Evolutionary conservation across 2,329 filamentous ascomycete genomes (phyloP).

Genomic region (Colletotrichum aenigma): DNA sequence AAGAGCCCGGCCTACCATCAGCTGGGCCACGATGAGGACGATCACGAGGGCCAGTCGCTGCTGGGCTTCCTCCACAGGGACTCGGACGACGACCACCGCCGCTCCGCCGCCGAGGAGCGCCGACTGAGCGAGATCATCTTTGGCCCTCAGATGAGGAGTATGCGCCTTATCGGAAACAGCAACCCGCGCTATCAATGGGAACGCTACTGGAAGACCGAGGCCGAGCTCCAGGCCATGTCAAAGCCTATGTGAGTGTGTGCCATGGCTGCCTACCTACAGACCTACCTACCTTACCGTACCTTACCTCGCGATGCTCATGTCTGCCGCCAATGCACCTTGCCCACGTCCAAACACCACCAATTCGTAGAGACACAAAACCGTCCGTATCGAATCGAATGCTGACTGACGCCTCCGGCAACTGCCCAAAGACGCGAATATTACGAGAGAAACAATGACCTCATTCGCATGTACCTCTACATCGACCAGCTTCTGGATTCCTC

Average conservation of each 20-base stretch:
- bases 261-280: background rate
- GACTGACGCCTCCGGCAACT: background rate
- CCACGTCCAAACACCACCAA: background rate
- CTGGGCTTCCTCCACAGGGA: slow-evolving; percentile 15
- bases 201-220: slow-evolving; percentile 82
- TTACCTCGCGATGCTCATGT: background rate
- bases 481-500: slow-evolving; percentile 89
- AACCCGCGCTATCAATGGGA: slow-evolving; percentile 89
- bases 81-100: slow-evolving; percentile 46
- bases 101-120: slow-evolving; percentile 57
- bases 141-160: slow-evolving; percentile 78
- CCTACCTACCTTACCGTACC: background rate
- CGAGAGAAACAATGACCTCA: slow-evolving; percentile 83
- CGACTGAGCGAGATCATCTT: slow-evolving; percentile 64
- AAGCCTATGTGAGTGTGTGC: slow-evolving; percentile 63
- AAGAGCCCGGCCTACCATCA: slow-evolving; percentile 24
- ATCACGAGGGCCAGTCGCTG: slow-evolving; percentile 22
- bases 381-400: background rate
- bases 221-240: slow-evolving; percentile 73
- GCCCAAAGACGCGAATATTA: slow-evolving; percentile 75
- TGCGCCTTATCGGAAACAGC: slow-evolving; percentile 85
- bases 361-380: background rate
- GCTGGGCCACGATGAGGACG: slow-evolving; percentile 23
- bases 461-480: slow-evolving; percentile 93
- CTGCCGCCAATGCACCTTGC: background rate